Conservation (phyloP, 495 filamentous ascomycete species). For the Trichoderma gamsii region DNA sequence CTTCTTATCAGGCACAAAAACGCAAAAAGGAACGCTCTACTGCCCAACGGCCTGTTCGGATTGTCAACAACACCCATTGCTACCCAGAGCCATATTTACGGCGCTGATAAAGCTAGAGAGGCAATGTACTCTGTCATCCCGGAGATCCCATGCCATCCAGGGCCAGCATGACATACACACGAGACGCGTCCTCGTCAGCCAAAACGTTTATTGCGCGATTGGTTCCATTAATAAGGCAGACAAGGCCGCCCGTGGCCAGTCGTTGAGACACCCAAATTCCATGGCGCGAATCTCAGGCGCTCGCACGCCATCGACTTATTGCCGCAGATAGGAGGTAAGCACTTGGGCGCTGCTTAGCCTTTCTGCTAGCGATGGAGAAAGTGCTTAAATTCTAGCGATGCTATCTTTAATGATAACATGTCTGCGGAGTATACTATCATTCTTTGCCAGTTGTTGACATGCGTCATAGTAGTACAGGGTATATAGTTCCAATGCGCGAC, state of each 20-base stretch:
- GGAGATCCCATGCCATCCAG: background rate
- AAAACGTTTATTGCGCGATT: slow-evolving; percentile 9
- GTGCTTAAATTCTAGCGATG: background rate
- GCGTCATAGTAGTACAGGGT: background rate
- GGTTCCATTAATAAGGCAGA: slow-evolving; percentile 3
- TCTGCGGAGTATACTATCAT: background rate
- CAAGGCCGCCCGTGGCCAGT: background rate
- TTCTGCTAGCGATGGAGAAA: background rate
- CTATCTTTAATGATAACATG: background rate
- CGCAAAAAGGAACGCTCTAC: background rate
- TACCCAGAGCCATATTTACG: slow-evolving; percentile 4
- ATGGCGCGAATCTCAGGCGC: background rate
- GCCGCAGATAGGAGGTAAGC: slow-evolving; percentile 1
- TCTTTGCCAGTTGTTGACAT: background rate
- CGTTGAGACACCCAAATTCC: background rate
- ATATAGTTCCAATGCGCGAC: background rate
- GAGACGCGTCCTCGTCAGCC: slow-evolving; percentile 4
- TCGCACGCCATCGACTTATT: slow-evolving; percentile 9
- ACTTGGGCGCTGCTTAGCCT: background rate
- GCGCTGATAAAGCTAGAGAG: background rate
- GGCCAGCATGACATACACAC: slow-evolving; percentile 1
- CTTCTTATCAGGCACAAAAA: background rate
- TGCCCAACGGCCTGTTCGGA: slow-evolving; percentile 6
- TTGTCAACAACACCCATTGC: background rate
- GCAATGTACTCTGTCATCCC: background rate